A percentile compares a stretch with the other conserved stretches of the same genome.
phyloP scores from a whole-genome alignment of 2,329 filamentous ascomycete genomes.

The Ophiostoma himal-ulmi region DNA sequence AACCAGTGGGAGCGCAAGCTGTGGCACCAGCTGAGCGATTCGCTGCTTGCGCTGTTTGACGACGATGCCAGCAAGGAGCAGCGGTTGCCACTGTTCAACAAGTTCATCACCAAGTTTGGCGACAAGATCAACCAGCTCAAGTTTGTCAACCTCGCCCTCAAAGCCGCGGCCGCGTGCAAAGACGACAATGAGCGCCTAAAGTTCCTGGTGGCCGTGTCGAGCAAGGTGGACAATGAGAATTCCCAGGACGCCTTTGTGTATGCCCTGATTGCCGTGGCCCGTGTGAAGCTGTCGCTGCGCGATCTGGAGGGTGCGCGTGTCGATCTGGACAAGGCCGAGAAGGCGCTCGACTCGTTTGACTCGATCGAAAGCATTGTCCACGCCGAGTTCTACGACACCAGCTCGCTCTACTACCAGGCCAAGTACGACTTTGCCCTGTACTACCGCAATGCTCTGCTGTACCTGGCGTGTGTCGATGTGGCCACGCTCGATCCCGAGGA shows the following conservation, averaged over 20 bases:
- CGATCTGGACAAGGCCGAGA: constrained; percentile 81
- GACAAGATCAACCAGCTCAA: constrained; percentile 99
- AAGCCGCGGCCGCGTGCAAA: constrained; percentile 77
- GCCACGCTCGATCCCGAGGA: constrained; percentile 67
- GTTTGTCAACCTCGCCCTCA: constrained; percentile 83
- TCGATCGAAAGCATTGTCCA: constrained; percentile 93
- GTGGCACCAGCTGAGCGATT: constrained; percentile 96
- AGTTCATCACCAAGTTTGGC: constrained; percentile 91
- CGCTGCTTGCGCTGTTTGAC: constrained; percentile 82
- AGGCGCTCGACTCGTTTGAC: constrained; percentile 84
- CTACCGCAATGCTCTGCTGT: constrained; percentile 95
- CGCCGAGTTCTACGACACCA: constrained; percentile 91
- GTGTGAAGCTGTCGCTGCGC: constrained; percentile 73
- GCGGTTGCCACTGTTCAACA: constrained; percentile 85
- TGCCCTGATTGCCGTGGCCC: constrained; percentile 82
- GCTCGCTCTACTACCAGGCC: constrained; percentile 89
- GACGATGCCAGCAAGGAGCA: constrained; percentile 73
- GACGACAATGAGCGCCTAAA: constrained; percentile 79
- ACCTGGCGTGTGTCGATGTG: constrained; percentile 91
- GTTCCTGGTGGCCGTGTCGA: constrained; percentile 77
- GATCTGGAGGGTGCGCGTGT: constrained; percentile 78
- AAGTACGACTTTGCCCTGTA: constrained; percentile 92
- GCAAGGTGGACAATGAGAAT: constrained; percentile 84
- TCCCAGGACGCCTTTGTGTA: constrained; percentile 96
- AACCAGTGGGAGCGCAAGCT: constrained; percentile 97